A percentile compares a stretch with the other conserved stretches of the same genome.
Conservation (phyloP, 352 stramenopile genomes). For the Pythium apleroticum region DNA sequence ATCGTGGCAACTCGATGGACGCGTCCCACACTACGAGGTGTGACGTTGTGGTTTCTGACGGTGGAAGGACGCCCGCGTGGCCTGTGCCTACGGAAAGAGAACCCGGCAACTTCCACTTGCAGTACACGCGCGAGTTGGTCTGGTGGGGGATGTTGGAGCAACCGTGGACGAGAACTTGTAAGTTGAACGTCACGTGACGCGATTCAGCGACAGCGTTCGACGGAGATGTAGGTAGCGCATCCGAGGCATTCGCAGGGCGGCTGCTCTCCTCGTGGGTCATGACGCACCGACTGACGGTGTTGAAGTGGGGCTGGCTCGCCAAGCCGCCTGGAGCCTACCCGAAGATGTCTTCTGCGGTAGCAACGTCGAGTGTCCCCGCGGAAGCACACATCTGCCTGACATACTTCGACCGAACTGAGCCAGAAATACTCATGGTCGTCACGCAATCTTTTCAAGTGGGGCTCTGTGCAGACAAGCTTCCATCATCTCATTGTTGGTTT, state of each 20-base stretch:
- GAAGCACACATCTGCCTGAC: too few relatives aligned
- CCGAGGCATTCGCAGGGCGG: too few relatives aligned
- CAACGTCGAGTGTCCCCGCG: too few relatives aligned
- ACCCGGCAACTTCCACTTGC: conserved; percentile 34
- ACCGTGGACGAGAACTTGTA: conserved; percentile 32
- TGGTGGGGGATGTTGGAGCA: conserved; percentile 40
- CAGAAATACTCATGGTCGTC: neutral
- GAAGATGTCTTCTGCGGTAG: neutral
- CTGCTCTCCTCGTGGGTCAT: neutral
- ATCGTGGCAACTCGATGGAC: conserved; percentile 24
- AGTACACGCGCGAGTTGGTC: conserved; percentile 32
- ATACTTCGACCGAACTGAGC: neutral
- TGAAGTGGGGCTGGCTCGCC: too few relatives aligned
- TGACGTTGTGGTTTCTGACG: conserved; percentile 25
- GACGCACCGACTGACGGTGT: too few relatives aligned
- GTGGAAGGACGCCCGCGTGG: conserved; percentile 12
- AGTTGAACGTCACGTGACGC: conserved; percentile 28
- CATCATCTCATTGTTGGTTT: too few relatives aligned
- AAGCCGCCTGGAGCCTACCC: too few relatives aligned
- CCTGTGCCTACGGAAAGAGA: neutral
- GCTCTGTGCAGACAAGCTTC: neutral
- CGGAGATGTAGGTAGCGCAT: neutral
- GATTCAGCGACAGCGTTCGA: neutral
- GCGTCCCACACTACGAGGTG: conserved; percentile 33
- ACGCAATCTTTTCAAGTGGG: neutral